Conservation (phyloP, 2,329 filamentous ascomycete species). For the Penicillium sp. region DNA sequence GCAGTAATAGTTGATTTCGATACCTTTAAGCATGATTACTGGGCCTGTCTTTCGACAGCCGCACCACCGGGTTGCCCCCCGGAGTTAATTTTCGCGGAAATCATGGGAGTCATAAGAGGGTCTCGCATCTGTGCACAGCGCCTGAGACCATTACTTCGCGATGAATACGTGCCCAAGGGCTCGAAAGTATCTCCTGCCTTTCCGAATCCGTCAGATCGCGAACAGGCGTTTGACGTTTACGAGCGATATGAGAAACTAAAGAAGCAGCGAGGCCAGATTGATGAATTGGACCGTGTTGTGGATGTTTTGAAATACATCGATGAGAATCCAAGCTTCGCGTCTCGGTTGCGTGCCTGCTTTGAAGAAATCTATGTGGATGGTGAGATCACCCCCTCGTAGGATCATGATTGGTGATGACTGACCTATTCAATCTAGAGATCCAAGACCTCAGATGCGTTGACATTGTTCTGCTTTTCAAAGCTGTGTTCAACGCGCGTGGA, state of each 20-base stretch:
- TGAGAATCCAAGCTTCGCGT: neutral
- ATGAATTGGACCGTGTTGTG: constrained; percentile 27
- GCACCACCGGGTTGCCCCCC: constrained; percentile 20
- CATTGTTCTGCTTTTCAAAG: constrained; percentile 30
- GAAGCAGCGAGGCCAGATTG: constrained; percentile 16
- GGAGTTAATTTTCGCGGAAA: constrained; percentile 34
- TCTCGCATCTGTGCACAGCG: constrained; percentile 19
- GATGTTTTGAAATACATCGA: constrained; percentile 23
- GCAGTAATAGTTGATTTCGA: constrained; percentile 28
- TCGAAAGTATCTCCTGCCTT: constrained; percentile 29
- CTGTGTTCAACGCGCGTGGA: constrained; percentile 29
- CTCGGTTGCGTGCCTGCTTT: constrained; percentile 11
- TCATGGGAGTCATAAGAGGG: constrained; percentile 38
- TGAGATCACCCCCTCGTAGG: neutral
- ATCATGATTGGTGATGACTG: neutral
- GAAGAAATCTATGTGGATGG: constrained; percentile 21
- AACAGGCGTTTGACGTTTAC: constrained; percentile 30
- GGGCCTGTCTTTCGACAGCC: constrained; percentile 21
- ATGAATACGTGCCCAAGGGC: constrained; percentile 27
- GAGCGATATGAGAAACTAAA: constrained; percentile 30
- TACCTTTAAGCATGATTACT: constrained; percentile 34
- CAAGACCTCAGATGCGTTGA: constrained; percentile 36
- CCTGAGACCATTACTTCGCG: constrained; percentile 21
- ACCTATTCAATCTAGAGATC: constrained; percentile 25
- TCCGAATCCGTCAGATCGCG: constrained; percentile 17